Conservation (phyloP, 108 stramenopile species). For the Skeletonema tropicum region DNA sequence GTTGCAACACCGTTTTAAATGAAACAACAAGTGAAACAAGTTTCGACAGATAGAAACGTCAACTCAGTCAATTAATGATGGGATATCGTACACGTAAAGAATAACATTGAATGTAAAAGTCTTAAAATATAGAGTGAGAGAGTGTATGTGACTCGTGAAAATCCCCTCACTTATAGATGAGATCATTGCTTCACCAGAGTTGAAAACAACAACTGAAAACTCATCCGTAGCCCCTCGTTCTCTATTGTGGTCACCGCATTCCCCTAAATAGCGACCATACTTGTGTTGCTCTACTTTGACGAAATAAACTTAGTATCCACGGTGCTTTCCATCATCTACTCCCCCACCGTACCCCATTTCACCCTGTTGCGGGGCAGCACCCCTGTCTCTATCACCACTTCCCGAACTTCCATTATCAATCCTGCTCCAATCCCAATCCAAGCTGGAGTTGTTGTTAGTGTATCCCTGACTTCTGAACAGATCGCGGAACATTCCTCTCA, state of each 20-base stretch:
- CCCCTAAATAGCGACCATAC: not conserved
- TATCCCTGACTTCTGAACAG: slow-evolving; percentile 92
- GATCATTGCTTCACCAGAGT: not conserved
- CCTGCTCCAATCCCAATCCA: slow-evolving; percentile 94
- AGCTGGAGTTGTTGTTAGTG: slow-evolving; percentile 87
- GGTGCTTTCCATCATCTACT: slow-evolving; percentile 19
- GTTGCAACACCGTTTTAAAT: no score
- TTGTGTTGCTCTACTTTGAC: not conserved
- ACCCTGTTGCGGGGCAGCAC: slow-evolving; percentile 15
- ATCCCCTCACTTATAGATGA: not conserved
- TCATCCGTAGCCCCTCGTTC: not conserved
- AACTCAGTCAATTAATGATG: not conserved
- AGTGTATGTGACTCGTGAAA: not conserved
- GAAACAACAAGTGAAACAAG: no score
- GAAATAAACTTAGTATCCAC: slow-evolving; percentile 7
- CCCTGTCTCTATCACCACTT: slow-evolving; percentile 32
- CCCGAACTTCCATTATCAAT: slow-evolving; percentile 61
- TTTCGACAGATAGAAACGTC: no score
- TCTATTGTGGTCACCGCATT: not conserved
- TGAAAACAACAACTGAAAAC: not conserved
- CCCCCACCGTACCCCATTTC: slow-evolving; percentile 35
- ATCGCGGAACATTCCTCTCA: slow-evolving; percentile 96
- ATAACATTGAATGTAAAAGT: no score
- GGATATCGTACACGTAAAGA: not conserved
- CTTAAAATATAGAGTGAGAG: not conserved